phyloP scores from a whole-genome alignment of 495 filamentous ascomycete species.

The Talaromyces liani region DNA sequence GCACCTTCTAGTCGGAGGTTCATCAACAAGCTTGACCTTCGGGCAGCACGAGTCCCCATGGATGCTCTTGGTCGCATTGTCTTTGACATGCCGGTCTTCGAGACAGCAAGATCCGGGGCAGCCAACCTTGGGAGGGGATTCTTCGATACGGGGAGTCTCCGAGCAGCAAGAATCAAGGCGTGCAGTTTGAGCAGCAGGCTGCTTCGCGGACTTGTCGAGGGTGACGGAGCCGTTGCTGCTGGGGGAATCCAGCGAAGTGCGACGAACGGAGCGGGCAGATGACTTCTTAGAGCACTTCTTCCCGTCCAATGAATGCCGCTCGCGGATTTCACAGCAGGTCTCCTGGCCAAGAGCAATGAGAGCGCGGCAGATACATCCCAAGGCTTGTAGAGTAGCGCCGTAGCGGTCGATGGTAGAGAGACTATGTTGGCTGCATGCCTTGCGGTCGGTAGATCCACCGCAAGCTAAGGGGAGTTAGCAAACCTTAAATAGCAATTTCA shows the following conservation, averaged over 20 bases:
- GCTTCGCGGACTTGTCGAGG: slow-evolving; percentile 2
- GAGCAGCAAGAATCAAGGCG: neutral
- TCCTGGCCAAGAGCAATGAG: slow-evolving; percentile 45
- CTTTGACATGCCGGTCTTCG: neutral
- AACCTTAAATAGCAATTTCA: neutral
- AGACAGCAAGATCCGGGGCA: neutral
- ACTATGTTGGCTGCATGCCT: slow-evolving; percentile 23
- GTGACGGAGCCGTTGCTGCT: neutral
- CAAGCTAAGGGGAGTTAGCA: slow-evolving; percentile 1
- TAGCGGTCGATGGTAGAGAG: slow-evolving; percentile 27
- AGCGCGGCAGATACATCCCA: slow-evolving; percentile 49
- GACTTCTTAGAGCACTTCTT: slow-evolving; percentile 10
- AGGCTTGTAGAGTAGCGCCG: slow-evolving; percentile 31
- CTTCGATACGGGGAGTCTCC: neutral
- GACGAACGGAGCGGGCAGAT: slow-evolving; percentile 5
- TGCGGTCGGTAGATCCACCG: slow-evolving; percentile 9
- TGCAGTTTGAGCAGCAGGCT: neutral
- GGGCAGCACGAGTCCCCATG: neutral
- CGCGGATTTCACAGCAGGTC: slow-evolving; percentile 34
- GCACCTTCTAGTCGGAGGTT: too few species aligned
- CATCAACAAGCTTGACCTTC: too few species aligned
- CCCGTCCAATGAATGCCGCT: neutral
- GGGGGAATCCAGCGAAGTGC: slow-evolving; percentile 14
- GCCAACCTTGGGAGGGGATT: neutral
- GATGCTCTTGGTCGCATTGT: neutral